Evolutionary conservation across 495 filamentous ascomycete genomes (phyloP), one percentile per base, ranked within the genome.

Genomic region (Aspergillus bridgeri): DNA sequence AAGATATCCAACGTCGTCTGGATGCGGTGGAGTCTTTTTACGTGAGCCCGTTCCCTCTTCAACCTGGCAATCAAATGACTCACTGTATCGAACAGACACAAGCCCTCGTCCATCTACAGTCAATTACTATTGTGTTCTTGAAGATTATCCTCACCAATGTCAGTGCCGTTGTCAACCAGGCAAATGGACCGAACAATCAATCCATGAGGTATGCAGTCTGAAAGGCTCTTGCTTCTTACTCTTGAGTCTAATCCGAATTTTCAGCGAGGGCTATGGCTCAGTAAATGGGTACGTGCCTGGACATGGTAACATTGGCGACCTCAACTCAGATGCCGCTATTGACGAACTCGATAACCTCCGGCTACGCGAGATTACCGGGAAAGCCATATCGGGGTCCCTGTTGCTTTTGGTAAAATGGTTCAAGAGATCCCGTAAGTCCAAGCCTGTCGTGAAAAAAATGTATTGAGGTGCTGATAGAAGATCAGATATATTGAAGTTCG

Each of bases 381-480:
- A 98, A 72, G 93, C 92, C 3, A 86, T 96, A 6, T 93, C 91
- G 38, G 92, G 88, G 0, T 86, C 91, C 57, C 71, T 98, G 45
- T 72, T 98, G 29, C 82, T 96, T 24, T 68, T 98, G 22, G 69
- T 98, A 53, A 98, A 97, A 74, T 98, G 94, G 94, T 90, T 98
- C 67, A 95, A 96, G 70, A 78, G 93, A 60, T 96, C 91, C 58
- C 93, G 92, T 96, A 75, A 75, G 90, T 77, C 25, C 27, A 19
- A 54, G 20, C 18, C n/a, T 23, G 21, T 45, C 48, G 9, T n/a
- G n/a, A 29, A 44, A 23, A 20, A 17, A 20, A 27, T 46, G 21
- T 53, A 33, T 38, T 51, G 25, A n/a, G 15, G 24, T 56, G 56
- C 81, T 71, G 29, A 60, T 25, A 0, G 13, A 47, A 15, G 11